phyloP scores from a whole-genome alignment of 352 stramenopile species.

The Lagenidium giganteum region DNA sequence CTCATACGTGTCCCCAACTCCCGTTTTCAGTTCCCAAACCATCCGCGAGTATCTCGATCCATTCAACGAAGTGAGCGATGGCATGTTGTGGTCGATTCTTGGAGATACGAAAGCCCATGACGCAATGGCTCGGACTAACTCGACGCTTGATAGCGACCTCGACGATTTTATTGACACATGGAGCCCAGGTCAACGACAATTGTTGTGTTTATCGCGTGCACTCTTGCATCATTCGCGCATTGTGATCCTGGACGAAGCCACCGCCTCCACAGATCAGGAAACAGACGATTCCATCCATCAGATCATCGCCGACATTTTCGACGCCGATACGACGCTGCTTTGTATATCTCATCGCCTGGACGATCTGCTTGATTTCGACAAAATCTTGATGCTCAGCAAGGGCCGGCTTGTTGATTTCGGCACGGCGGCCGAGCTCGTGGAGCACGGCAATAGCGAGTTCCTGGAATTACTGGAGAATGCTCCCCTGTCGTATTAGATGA shows the following conservation, averaged over 20 bases:
- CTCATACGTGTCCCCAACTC: conserved; percentile 44
- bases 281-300: conserved; percentile 66
- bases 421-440: conserved; percentile 14
- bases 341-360: conserved; percentile 94
- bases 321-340: conserved; percentile 85
- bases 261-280: conserved; percentile 67
- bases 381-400: conserved; percentile 85
- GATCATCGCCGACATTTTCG: conserved; percentile 82
- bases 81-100: conserved; percentile 69
- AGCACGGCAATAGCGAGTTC: conserved; percentile 17
- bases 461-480: conserved; percentile 21
- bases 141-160: conserved; percentile 23
- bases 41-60: conserved; percentile 87
- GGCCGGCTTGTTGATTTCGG: conserved; percentile 47
- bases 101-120: conserved; percentile 59
- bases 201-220: conserved; percentile 92
- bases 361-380: conserved; percentile 91
- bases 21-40: conserved; percentile 86
- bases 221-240: conserved; percentile 84
- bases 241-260: conserved; percentile 95
- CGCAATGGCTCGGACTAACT: conserved; percentile 19
- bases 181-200: conserved; percentile 90
- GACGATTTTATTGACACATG: conserved; percentile 88
- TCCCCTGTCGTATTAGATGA: conserved; percentile 22
- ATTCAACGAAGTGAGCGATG: conserved; percentile 59